A percentile compares a stretch with the other conserved stretches of the same genome.
phyloP scores from a whole-genome alignment of 768 basidiomycete genomes.

The Phanerochaete carnosa region DNA sequence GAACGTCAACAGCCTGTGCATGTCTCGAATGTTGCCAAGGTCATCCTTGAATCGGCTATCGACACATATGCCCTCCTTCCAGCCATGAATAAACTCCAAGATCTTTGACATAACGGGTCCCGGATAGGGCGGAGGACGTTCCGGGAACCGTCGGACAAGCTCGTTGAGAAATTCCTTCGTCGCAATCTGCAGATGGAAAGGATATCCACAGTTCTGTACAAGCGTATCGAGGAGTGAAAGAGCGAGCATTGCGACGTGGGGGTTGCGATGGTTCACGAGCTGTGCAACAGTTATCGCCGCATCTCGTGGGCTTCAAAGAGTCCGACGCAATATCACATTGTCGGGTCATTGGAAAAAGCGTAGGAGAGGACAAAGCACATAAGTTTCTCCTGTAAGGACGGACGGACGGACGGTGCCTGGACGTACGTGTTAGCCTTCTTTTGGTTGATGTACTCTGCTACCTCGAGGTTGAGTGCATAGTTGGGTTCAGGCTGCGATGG shows the following conservation, averaged over 20 bases:
- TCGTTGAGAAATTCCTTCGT: constrained; percentile 99
- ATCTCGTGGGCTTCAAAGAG: constrained; percentile 67
- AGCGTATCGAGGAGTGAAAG: constrained; percentile 87
- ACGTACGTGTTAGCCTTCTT: constrained; percentile 96
- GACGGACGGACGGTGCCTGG: neutral
- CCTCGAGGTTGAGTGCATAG: constrained; percentile 87
- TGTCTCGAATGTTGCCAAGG: constrained; percentile 94
- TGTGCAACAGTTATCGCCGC: constrained; percentile 82
- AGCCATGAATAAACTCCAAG: constrained; percentile 85
- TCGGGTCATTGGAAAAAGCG: constrained; percentile 25
- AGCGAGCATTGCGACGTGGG: constrained; percentile 84
- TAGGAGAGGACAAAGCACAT: neutral
- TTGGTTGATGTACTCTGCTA: constrained; percentile 87
- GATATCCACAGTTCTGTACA: constrained; percentile 94
- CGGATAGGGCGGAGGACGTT: constrained; percentile 93
- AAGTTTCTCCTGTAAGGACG: too few species aligned
- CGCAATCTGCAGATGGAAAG: constrained; percentile 93
- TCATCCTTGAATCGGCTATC: constrained; percentile 95
- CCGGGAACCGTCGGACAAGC: constrained; percentile 95
- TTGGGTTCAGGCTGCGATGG: constrained; percentile 86
- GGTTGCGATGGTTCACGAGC: constrained; percentile 89
- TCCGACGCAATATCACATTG: neutral
- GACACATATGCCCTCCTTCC: constrained; percentile 91
- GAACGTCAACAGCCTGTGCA: constrained; percentile 91
- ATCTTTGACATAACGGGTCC: constrained; percentile 94